phyloP scores from a whole-genome alignment of 1,284 basidiomycete species.

The Kwoniella shivajii region DNA sequence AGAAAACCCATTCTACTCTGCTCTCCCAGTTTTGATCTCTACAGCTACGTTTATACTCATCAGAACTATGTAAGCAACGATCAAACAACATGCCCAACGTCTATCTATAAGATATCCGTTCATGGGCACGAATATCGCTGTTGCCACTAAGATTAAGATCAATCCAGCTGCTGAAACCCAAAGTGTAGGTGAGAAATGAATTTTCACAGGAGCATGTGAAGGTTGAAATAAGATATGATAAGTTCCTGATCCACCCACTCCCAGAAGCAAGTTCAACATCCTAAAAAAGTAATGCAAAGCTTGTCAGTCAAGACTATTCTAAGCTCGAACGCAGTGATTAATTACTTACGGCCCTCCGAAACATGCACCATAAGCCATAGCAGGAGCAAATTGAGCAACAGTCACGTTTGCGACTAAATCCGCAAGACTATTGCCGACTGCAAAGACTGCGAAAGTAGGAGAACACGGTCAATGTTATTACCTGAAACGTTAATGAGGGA shows the following conservation, averaged over 20 bases:
- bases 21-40: conserved; percentile 59
- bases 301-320: not conserved
- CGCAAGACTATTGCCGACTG: conserved; percentile 91
- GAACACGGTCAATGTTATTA: conserved; percentile 3
- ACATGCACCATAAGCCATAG: conserved; percentile 58
- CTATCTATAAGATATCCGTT: conserved; percentile 80
- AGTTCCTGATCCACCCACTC: conserved; percentile 52
- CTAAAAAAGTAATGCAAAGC: conserved; percentile 58
- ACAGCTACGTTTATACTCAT: conserved; percentile 75
- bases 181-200: conserved; percentile 80
- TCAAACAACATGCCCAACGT: conserved; percentile 76
- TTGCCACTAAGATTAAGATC: conserved; percentile 70
- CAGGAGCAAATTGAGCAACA: conserved; percentile 65
- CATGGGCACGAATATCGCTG: conserved; percentile 79
- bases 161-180: conserved; percentile 80
- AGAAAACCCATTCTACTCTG: conserved; percentile 30
- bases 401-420: conserved; percentile 97
- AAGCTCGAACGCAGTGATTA: not conserved
- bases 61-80: conserved; percentile 69
- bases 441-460: conserved; percentile 64
- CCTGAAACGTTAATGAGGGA: not conserved
- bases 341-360: conserved; percentile 52
- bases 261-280: conserved; percentile 93
- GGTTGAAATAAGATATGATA: conserved; percentile 51
- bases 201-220: conserved; percentile 66